A percentile compares a stretch with the other conserved stretches of the same genome.
Conservation (phyloP, 306 rosid genomes). For the Oemleria cerasiformis region DNA sequence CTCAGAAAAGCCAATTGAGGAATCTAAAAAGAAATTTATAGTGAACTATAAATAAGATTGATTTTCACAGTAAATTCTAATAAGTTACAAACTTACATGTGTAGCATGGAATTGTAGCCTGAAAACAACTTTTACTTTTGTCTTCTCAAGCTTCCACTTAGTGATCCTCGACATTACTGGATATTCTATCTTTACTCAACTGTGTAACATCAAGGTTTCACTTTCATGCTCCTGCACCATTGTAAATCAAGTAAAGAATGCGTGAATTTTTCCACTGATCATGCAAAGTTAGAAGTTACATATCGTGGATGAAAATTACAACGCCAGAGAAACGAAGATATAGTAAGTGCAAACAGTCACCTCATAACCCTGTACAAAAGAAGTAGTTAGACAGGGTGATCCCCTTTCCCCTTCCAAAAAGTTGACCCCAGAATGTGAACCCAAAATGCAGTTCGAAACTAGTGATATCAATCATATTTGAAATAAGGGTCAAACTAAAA, state of each 20-base stretch:
- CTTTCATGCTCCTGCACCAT: conserved; percentile 28
- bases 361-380: neutral
- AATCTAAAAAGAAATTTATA: too few relatives aligned
- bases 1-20: too few relatives aligned
- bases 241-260: conserved; percentile 11
- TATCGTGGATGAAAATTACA: neutral
- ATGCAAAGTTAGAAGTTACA: conserved; percentile 5
- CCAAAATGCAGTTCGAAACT: conserved; percentile 5
- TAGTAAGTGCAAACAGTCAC: neutral
- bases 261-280: neutral
- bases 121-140: conserved; percentile 98
- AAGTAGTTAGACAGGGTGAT: neutral
- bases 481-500: neutral
- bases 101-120: conserved; percentile 95
- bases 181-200: conserved; percentile 32
- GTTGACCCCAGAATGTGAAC: conserved; percentile 3
- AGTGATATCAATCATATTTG: neutral
- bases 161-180: conserved; percentile 81
- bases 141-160: conserved; percentile 94
- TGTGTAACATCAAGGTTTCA: conserved; percentile 31
- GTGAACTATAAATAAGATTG: neutral
- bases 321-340: neutral
- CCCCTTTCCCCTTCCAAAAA: conserved; percentile 7
- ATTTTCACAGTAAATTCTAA: neutral
- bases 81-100: conserved; percentile 60